A percentile compares a stretch with the other conserved stretches of the same genome.
These are phyloP conservation scores for Prunus mume DNA, from an alignment of 306 rosid genomes.

Conservation along the genomic window DNA sequence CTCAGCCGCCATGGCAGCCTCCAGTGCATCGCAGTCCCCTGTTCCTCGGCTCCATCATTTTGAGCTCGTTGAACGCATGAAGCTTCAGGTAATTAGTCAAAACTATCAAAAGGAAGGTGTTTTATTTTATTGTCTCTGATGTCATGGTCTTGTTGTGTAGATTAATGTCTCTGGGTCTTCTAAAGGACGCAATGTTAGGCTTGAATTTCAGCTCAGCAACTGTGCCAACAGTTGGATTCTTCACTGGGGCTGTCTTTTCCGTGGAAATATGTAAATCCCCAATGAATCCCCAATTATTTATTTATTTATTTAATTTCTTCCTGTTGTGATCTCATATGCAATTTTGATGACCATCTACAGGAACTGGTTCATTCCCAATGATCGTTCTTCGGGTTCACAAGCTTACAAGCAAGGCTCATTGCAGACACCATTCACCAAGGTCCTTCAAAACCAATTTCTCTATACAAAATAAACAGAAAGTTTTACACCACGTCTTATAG, in stretches of 20 bases:
- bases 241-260: constrained; percentile 34
- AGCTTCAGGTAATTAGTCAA: constrained; percentile 13
- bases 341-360: constrained; percentile 7
- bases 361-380: constrained; percentile 29
- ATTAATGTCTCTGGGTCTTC: constrained; percentile 29
- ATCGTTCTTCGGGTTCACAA: constrained; percentile 22
- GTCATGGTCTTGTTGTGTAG: constrained; percentile 5
- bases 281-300: not conserved
- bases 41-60: constrained; percentile 25
- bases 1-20: constrained; percentile 23
- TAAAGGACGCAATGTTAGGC: constrained; percentile 15
- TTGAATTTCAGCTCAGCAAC: constrained; percentile 32
- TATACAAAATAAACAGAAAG: not conserved
- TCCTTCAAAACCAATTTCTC: not conserved
- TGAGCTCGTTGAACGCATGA: constrained; percentile 28
- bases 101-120: no score
- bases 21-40: constrained; percentile 1
- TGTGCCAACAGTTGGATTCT: constrained; percentile 29
- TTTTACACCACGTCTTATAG: not conserved
- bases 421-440: constrained; percentile 39
- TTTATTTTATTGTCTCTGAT: not conserved
- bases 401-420: constrained; percentile 27
- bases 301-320: not conserved
- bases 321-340: not conserved
- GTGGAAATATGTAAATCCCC: constrained; percentile 16